Percentiles rank a stretch among this genome's conserved stretches.
phyloP scores from a whole-genome alignment of 208 protist species.

The Crithidia brevicula region DNA sequence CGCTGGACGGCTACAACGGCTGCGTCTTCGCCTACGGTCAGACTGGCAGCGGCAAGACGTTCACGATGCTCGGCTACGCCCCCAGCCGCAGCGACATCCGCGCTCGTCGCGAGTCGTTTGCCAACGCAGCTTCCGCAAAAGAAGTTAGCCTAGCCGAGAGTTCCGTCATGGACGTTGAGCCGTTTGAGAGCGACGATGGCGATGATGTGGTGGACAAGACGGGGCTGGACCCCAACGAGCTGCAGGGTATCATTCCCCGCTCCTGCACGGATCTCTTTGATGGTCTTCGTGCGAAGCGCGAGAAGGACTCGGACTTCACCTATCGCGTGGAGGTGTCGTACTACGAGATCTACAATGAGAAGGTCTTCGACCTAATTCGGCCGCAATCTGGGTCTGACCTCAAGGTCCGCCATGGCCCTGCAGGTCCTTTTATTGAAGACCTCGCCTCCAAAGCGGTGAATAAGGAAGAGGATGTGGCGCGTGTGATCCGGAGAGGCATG shows the following conservation, averaged over 20 bases:
- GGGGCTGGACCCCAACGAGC: conserved; percentile 57
- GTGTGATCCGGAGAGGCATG: conserved; percentile 74
- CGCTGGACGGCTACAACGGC: conserved; percentile 86
- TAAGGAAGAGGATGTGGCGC: conserved; percentile 68
- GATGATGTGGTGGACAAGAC: conserved; percentile 53
- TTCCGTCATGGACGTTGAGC: background rate
- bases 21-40: conserved; percentile 93
- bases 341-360: conserved; percentile 94
- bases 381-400: conserved; percentile 40
- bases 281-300: conserved; percentile 49
- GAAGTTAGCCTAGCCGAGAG: background rate
- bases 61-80: conserved; percentile 91
- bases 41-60: conserved; percentile 93
- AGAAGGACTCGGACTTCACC: conserved; percentile 65
- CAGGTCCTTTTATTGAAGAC: conserved; percentile 80
- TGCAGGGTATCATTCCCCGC: conserved; percentile 87
- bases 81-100: conserved; percentile 41
- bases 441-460: conserved; percentile 53
- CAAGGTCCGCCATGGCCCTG: conserved; percentile 69
- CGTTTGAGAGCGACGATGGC: conserved; percentile 34
- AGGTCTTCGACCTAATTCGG: conserved; percentile 82
- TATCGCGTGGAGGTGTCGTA: conserved; percentile 80
- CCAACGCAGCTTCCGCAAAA: too few relatives aligned
- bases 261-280: conserved; percentile 71
- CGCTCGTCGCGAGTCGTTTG: conserved; percentile 8